These are phyloP conservation scores for Pelagophyceae sp. DNA, from an alignment of 352 stramenopile species.

Conservation along the genomic window DNA sequence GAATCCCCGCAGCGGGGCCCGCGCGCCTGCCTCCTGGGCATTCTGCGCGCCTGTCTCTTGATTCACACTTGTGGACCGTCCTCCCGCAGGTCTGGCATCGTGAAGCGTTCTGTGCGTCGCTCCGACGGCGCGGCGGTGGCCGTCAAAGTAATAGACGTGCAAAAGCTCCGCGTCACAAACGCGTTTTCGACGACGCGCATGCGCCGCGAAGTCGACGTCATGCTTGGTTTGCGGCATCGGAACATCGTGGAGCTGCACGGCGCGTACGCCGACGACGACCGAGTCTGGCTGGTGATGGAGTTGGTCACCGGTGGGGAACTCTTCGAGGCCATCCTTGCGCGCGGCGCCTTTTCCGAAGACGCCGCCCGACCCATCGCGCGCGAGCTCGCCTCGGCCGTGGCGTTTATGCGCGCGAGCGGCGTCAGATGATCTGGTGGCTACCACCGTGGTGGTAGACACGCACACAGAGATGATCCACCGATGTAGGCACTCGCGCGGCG, in stretches of 20 bases:
- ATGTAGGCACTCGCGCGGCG: constrained; percentile 29
- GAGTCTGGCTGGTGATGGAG: constrained; percentile 22
- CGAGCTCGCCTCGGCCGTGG: constrained; percentile 1
- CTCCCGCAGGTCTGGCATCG: constrained; percentile 1
- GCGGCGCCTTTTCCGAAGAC: constrained; percentile 7
- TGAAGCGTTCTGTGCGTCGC: not conserved
- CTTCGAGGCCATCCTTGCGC: constrained; percentile 20
- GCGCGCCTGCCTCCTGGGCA: not conserved
- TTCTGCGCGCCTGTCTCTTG: not conserved
- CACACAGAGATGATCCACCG: too few species aligned
- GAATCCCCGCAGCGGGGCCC: not conserved
- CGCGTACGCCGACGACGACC: not conserved
- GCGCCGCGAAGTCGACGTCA: constrained; percentile 10
- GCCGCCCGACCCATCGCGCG: constrained; percentile 9
- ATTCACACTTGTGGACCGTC: not conserved
- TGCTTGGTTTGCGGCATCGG: not conserved
- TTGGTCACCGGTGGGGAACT: constrained; percentile 19
- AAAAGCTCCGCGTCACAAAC: not conserved
- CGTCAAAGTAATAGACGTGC: constrained; percentile 6
- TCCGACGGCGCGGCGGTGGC: not conserved
- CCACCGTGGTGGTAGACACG: too few species aligned
- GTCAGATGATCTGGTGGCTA: too few species aligned
- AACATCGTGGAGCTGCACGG: constrained; percentile 8
- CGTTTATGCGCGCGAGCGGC: constrained; percentile 29
- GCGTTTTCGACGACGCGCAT: not conserved